phyloP scores from a whole-genome alignment of 2,329 filamentous ascomycete genomes.

The Parastagonospora avenae region DNA sequence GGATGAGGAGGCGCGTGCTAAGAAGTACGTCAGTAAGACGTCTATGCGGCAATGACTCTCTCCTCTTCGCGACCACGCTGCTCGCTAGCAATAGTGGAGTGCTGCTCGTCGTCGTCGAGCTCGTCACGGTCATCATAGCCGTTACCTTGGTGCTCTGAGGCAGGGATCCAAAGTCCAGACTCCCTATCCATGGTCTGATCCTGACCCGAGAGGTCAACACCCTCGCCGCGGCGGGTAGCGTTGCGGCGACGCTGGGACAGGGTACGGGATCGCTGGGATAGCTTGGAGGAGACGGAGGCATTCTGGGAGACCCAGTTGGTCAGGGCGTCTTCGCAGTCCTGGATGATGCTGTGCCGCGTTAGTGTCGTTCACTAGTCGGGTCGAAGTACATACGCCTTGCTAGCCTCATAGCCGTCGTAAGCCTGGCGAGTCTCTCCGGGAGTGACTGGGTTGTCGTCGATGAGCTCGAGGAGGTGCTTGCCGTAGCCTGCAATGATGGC shows the following conservation, averaged over 20 bases:
- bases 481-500: constrained; percentile 97
- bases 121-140: constrained; percentile 70
- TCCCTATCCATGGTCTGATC: constrained; percentile 80
- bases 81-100: constrained; percentile 48
- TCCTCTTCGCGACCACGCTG: constrained; percentile 56
- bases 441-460: constrained; percentile 96
- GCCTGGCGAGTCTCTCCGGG: constrained; percentile 94
- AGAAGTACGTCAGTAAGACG: constrained; percentile 20
- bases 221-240: constrained; percentile 72
- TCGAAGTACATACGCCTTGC: constrained; percentile 71
- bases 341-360: constrained; percentile 72
- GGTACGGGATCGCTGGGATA: constrained; percentile 85
- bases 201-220: constrained; percentile 81
- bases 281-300: constrained; percentile 83
- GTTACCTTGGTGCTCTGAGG: constrained; percentile 67
- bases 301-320: constrained; percentile 96
- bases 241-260: constrained; percentile 76
- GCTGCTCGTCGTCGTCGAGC: constrained; percentile 57
- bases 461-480: constrained; percentile 95
- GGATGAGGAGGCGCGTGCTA: constrained; percentile 25
- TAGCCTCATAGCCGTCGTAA: constrained; percentile 97
- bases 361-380: constrained; percentile 9
- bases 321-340: constrained; percentile 96
- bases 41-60: constrained; percentile 43
- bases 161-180: constrained; percentile 79